Evolutionary conservation across 805 yeast species (phyloP), one percentile per base, ranked within the genome.

Genomic region (Saturnispora sanitii): DNA sequence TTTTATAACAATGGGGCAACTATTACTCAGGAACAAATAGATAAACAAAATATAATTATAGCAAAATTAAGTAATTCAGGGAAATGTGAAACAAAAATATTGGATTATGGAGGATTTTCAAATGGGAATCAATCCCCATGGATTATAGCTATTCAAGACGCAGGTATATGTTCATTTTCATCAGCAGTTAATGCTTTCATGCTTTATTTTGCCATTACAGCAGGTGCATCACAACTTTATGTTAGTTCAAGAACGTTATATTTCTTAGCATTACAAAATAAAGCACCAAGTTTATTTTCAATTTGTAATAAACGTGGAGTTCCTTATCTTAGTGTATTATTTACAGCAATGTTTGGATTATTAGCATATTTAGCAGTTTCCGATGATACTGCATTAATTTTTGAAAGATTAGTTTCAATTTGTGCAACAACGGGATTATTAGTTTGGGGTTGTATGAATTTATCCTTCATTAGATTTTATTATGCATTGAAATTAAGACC

Each of bases 401-500:
- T 84, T 49, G 81, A 75, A 45, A 73, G 79, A 49, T 61, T 83
- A 43, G 71, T 82, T 6, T 76, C 77, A 49, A 67, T 83, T 27
- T 72, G 83, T 39, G 77, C 88, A 2, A 75, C 88, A 0, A 72
- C 88, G 1, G 88, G 87, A 0, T 71, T 85, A 40, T 60, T 86
- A 27, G 85, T 82, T 33, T 86, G 95, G 95, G 68, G 70, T 43
- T 75, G 79, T 6, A 75, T 75, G 79, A 71, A 77, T 48, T 56
- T 75, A 15, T 64, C 79, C 6, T 75, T 62, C 48, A 62, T 75
- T 23, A 48, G 82, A 30, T 75, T 74, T 45, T 75, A 67, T 51
- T 67, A 66, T 48, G 81, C 79, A 0, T 58, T 75, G 44, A 66
- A 71, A 45, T 54, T 62, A 34, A 53, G 82, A 39, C 77, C 79